Percentiles rank a stretch among this genome's conserved stretches.
Conservation (phyloP, 495 filamentous ascomycete genomes). For the Penicillium robsamsonii region DNA sequence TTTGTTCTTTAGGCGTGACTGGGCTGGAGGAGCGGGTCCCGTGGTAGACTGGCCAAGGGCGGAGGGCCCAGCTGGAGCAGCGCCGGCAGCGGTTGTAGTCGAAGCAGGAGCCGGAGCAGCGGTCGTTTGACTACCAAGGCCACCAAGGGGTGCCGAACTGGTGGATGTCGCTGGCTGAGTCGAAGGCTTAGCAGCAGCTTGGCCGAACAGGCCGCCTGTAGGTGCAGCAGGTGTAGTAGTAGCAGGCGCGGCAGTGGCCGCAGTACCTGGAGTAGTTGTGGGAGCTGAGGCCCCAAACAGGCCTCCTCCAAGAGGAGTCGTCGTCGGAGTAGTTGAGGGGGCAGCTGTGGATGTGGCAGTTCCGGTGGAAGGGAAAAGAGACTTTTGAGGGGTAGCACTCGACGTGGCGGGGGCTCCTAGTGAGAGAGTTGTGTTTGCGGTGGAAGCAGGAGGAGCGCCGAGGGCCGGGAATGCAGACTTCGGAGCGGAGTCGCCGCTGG, state of each 20-base stretch:
- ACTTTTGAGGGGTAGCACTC: constrained; percentile 39
- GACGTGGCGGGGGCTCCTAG: constrained; percentile 34
- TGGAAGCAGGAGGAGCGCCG: constrained; percentile 21
- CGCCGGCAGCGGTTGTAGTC: constrained; percentile 23
- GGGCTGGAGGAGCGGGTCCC: constrained; percentile 70
- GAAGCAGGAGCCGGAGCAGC: constrained; percentile 21
- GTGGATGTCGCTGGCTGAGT: constrained; percentile 25
- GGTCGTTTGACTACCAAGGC: constrained; percentile 18
- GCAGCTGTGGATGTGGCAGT: constrained; percentile 37
- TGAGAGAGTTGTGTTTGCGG: constrained; percentile 25
- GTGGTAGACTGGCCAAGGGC: constrained; percentile 66
- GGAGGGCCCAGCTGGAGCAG: constrained; percentile 32
- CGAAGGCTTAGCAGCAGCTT: constrained; percentile 28
- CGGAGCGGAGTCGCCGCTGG: constrained; percentile 28
- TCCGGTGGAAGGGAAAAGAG: constrained; percentile 38
- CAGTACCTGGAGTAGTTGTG: constrained; percentile 29
- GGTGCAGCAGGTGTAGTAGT: constrained; percentile 24
- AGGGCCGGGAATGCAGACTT: constrained; percentile 35
- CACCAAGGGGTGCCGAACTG: constrained; percentile 14
- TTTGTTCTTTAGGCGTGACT: constrained; percentile 92
- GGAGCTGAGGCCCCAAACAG: constrained; percentile 42
- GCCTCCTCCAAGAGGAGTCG: constrained; percentile 35
- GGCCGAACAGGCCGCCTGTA: constrained; percentile 29
- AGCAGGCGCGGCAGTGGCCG: constrained; percentile 25
- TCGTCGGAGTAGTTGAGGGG: constrained; percentile 39